These are phyloP conservation scores for Monosporozyma yasuniensis DNA, from an alignment of 805 yeast species.

Conservation along the genomic window DNA sequence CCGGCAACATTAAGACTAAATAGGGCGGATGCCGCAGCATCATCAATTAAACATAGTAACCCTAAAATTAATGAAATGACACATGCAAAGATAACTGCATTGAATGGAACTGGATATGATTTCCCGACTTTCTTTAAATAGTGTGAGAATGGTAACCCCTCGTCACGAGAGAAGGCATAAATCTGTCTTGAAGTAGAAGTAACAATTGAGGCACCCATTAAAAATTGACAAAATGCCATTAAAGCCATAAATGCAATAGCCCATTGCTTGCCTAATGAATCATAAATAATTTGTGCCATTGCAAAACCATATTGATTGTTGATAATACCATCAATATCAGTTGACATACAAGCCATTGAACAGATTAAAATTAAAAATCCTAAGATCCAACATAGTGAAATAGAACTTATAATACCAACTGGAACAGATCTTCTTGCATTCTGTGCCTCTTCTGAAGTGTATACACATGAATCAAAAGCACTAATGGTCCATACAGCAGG, in stretches of 20 bases:
- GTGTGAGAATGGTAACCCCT: conserved; percentile 57
- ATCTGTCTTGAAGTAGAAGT: conserved; percentile 62
- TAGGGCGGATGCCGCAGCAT: conserved; percentile 37
- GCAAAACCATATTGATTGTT: conserved; percentile 44
- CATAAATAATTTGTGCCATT: conserved; percentile 56
- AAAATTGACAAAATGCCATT: conserved; percentile 51
- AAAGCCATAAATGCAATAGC: conserved; percentile 56
- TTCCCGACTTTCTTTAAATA: conserved; percentile 50
- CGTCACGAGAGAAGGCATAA: conserved; percentile 72
- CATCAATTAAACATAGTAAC: conserved; percentile 33
- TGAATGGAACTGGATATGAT: conserved; percentile 50
- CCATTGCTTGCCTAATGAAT: conserved; percentile 56
- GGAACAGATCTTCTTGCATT: conserved; percentile 55
- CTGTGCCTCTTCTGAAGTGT: conserved; percentile 62
- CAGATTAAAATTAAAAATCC: conserved; percentile 52
- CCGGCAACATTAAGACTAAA: conserved; percentile 38
- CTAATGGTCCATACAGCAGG: conserved; percentile 72
- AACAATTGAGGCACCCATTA: conserved; percentile 56
- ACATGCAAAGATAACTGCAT: conserved; percentile 45
- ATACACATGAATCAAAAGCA: conserved; percentile 63
- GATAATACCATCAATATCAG: conserved; percentile 36
- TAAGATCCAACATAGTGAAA: conserved; percentile 45
- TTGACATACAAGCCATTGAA: conserved; percentile 44
- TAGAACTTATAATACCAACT: conserved; percentile 52
- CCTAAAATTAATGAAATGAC: conserved; percentile 32